Conservation (phyloP, 768 basidiomycete genomes). For the Candolleomyces efflorescens region DNA sequence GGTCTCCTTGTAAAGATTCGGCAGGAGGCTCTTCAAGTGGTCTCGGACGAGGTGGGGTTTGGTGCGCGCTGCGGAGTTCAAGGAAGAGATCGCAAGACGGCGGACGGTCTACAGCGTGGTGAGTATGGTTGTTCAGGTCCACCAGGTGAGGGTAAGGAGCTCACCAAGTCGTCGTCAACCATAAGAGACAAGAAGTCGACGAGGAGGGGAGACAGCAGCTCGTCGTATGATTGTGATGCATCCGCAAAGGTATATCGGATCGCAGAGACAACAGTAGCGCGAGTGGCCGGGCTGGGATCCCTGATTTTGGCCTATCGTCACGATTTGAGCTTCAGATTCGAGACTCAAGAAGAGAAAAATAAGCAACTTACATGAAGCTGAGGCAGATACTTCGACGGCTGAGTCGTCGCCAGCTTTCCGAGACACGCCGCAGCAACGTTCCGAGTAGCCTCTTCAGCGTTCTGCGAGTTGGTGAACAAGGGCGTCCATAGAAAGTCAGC, state of each 20-base stretch:
- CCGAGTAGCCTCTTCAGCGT: conserved; percentile 84
- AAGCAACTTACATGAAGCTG: conserved; percentile 72
- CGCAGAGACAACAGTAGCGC: conserved; percentile 89
- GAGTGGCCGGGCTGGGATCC: conserved; percentile 64
- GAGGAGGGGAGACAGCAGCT: conserved; percentile 81
- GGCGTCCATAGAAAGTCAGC: conserved; percentile 92
- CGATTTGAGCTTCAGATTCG: neutral
- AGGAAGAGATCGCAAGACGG: conserved; percentile 79
- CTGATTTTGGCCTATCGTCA: conserved; percentile 53
- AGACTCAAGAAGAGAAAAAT: neutral
- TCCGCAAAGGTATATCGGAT: conserved; percentile 94
- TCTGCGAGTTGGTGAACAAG: conserved; percentile 86
- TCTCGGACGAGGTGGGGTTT: conserved; percentile 91
- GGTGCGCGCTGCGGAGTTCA: conserved; percentile 93
- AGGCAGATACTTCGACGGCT: conserved; percentile 86
- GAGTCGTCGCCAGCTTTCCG: conserved; percentile 90
- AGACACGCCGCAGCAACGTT: conserved; percentile 97
- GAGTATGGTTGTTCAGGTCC: neutral
- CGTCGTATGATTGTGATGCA: conserved; percentile 80
- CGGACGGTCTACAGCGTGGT: conserved; percentile 67
- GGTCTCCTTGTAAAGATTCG: conserved; percentile 85
- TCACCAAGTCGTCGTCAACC: conserved; percentile 81
- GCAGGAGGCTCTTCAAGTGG: conserved; percentile 71
- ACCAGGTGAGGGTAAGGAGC: conserved; percentile 17
- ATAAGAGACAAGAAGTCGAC: conserved; percentile 91